Evolutionary conservation across 2,329 filamentous ascomycete genomes (phyloP).

Genomic region (Microsporum ferrugineum): DNA sequence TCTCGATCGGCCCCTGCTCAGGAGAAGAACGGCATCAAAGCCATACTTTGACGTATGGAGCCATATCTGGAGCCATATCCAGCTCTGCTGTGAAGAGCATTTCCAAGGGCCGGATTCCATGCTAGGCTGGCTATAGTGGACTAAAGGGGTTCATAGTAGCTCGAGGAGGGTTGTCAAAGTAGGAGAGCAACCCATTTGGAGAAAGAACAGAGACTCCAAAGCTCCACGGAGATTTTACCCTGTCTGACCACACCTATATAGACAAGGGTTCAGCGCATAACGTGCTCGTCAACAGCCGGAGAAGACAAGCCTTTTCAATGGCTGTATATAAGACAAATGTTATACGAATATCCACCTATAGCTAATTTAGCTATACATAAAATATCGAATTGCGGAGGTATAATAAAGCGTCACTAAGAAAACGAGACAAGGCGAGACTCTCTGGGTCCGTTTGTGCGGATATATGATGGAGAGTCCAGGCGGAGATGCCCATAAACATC

Average conservation of each 20-base stretch:
- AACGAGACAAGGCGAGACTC: background rate
- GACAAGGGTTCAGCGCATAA: background rate
- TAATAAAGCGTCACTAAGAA: background rate
- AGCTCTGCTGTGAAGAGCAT: background rate
- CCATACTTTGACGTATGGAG: background rate
- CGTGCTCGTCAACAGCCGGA: background rate
- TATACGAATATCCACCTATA: background rate
- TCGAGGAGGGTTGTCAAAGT: background rate
- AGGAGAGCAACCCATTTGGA: background rate
- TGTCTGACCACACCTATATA: background rate
- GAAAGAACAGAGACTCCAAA: background rate
- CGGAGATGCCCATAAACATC: background rate
- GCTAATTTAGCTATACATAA: background rate
- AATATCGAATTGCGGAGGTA: background rate
- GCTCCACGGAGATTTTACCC: background rate
- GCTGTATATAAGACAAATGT: background rate
- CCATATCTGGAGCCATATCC: background rate
- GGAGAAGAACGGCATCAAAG: background rate
- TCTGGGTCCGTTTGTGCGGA: background rate
- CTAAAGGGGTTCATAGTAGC: background rate
- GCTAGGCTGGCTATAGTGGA: background rate
- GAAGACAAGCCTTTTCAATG: background rate
- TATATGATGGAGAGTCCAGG: background rate
- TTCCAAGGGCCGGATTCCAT: background rate
- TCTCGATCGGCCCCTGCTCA: background rate